Percentiles rank a stretch among this genome's conserved stretches.
These are phyloP conservation scores for Acer yangbiense DNA, from an alignment of 345 rosid genomes.

Conservation along the genomic window DNA sequence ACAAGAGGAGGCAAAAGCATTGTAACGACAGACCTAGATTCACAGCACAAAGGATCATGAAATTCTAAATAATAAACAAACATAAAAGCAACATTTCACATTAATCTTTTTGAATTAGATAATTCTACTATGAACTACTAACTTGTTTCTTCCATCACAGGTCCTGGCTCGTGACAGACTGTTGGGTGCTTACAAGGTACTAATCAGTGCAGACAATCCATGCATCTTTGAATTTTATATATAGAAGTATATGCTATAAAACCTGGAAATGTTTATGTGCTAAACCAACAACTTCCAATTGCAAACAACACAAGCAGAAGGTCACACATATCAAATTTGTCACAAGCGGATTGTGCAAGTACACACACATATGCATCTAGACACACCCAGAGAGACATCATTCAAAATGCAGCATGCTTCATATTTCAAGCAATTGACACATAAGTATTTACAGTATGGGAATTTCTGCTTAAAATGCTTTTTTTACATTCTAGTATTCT, in stretches of 20 bases:
- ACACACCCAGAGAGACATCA: not conserved
- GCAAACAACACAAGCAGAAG: not conserved
- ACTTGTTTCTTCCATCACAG: conserved; percentile 39
- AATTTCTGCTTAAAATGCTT: not conserved
- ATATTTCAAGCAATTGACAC: conserved; percentile 16
- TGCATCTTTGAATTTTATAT: not conserved
- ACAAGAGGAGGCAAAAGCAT: not conserved
- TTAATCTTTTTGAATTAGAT: not conserved
- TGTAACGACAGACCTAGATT: not conserved
- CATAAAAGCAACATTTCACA: not conserved
- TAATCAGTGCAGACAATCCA: conserved; percentile 8
- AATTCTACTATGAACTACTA: conserved; percentile 8
- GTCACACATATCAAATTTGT: not conserved
- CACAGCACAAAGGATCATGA: not conserved
- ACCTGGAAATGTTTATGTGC: not conserved
- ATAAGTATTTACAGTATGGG: not conserved
- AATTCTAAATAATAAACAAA: not conserved
- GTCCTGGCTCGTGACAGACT: conserved; percentile 92
- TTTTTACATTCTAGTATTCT: not conserved
- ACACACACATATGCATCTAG: not conserved
- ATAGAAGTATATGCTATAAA: not conserved
- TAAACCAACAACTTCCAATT: not conserved
- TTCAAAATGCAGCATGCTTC: not conserved
- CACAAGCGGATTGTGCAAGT: not conserved
- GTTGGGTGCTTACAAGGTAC: conserved; percentile 92